Conservation (phyloP, 2,329 filamentous ascomycete species). For the Cadophora gregata region DNA sequence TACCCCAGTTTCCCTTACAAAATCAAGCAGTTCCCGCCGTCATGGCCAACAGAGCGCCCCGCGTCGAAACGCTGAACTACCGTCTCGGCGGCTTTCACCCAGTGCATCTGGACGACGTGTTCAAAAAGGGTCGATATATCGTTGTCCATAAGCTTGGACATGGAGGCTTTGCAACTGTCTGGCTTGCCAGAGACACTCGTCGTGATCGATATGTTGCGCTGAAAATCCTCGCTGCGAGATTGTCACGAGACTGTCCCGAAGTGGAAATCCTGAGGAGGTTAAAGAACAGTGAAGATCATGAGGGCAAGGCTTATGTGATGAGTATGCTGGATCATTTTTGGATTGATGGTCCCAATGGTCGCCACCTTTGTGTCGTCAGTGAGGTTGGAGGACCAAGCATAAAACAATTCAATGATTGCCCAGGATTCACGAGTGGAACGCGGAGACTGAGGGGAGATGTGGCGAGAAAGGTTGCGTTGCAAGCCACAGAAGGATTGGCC, state of each 20-base stretch:
- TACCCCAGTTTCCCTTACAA: neutral
- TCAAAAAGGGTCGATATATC: constrained; percentile 51
- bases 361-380: constrained; percentile 50
- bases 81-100: constrained; percentile 51
- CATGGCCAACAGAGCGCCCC: constrained; percentile 11
- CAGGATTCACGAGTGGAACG: constrained; percentile 30
- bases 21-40: neutral
- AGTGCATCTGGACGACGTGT: constrained; percentile 50
- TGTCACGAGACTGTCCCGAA: constrained; percentile 29
- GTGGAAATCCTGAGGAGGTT: constrained; percentile 31
- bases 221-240: constrained; percentile 31
- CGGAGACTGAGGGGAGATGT: constrained; percentile 30
- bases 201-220: constrained; percentile 32
- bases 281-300: constrained; percentile 20
- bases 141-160: constrained; percentile 53
- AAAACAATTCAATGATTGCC: constrained; percentile 34
- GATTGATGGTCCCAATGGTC: constrained; percentile 50
- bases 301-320: constrained; percentile 29
- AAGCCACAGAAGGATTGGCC: constrained; percentile 29
- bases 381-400: constrained; percentile 35
- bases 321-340: constrained; percentile 36
- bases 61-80: constrained; percentile 32
- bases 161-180: constrained; percentile 53
- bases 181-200: constrained; percentile 48
- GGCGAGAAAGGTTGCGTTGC: constrained; percentile 30